Evolutionary conservation across 2,329 filamentous ascomycete genomes (phyloP).

Genomic region (Ceratocystiopsis minuta): DNA sequence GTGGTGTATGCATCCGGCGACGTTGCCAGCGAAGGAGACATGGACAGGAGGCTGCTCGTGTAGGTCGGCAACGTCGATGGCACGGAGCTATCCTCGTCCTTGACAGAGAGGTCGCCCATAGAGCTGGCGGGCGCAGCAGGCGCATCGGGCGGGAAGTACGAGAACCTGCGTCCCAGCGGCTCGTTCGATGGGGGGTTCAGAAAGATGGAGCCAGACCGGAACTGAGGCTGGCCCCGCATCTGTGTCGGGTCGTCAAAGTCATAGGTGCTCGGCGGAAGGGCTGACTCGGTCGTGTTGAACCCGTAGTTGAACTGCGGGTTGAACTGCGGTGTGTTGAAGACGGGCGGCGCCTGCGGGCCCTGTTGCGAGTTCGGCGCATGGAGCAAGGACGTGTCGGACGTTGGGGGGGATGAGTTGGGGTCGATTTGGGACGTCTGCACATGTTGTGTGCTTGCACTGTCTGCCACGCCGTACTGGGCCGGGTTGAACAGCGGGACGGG

Average conservation of each 20-base stretch:
- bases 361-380: conserved; percentile 11
- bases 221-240: conserved; percentile 22
- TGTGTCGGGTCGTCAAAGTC: conserved; percentile 8
- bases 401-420: conserved; percentile 25
- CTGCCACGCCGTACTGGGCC: conserved; percentile 7
- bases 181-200: conserved; percentile 37
- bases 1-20: conserved; percentile 24
- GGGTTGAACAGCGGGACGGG: conserved; percentile 9
- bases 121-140: conserved; percentile 8
- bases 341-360: conserved; percentile 16
- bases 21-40: conserved; percentile 19
- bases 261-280: too few species aligned
- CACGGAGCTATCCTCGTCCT: conserved; percentile 19
- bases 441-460: conserved; percentile 16
- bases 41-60: not conserved
- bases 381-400: conserved; percentile 19
- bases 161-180: conserved; percentile 37
- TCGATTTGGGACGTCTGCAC: conserved; percentile 31
- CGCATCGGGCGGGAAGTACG: conserved; percentile 40
- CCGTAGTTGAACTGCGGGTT: conserved; percentile 41
- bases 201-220: conserved; percentile 51
- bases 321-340: conserved; percentile 36
- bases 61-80: conserved; percentile 4
- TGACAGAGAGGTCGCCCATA: conserved; percentile 3
- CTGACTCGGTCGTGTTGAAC: conserved; percentile 23